phyloP scores from a whole-genome alignment of 2,329 filamentous ascomycete genomes.

The Sphaerulina vaccinii region DNA sequence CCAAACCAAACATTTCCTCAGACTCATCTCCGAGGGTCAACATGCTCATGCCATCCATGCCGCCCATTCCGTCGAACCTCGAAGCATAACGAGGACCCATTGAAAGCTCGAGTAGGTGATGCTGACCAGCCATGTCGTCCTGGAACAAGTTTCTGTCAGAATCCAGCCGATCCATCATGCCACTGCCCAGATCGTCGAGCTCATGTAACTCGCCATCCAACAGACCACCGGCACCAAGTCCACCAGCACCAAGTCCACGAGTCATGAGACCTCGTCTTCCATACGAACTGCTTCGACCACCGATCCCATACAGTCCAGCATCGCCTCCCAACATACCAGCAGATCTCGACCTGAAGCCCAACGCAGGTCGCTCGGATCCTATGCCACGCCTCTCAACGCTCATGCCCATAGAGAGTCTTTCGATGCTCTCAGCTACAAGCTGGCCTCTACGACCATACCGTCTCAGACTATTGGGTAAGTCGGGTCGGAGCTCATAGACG shows the following conservation, averaged over 20 bases:
- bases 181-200: neutral
- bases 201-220: neutral
- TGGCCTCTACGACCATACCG: slow-evolving; percentile 13
- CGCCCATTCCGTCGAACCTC: slow-evolving; percentile 1
- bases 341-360: slow-evolving; percentile 1
- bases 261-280: neutral
- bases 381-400: neutral
- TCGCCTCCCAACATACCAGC: slow-evolving; percentile 1
- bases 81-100: slow-evolving; percentile 16
- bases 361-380: neutral
- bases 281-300: neutral
- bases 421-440: slow-evolving; percentile 14
- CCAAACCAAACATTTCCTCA: neutral
- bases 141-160: slow-evolving; percentile 2
- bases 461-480: slow-evolving; percentile 12
- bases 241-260: neutral
- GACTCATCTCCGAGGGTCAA: slow-evolving; percentile 2
- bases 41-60: slow-evolving; percentile 2
- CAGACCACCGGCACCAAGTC: neutral
- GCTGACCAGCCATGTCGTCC: neutral
- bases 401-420: neutral
- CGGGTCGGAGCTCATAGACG: slow-evolving; percentile 11
- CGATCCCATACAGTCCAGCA: neutral
- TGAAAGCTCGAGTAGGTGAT: slow-evolving; percentile 10
- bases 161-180: neutral